Evolutionary conservation across 1,284 basidiomycete species (phyloP).

Genomic region (Neolentinus lepideus): DNA sequence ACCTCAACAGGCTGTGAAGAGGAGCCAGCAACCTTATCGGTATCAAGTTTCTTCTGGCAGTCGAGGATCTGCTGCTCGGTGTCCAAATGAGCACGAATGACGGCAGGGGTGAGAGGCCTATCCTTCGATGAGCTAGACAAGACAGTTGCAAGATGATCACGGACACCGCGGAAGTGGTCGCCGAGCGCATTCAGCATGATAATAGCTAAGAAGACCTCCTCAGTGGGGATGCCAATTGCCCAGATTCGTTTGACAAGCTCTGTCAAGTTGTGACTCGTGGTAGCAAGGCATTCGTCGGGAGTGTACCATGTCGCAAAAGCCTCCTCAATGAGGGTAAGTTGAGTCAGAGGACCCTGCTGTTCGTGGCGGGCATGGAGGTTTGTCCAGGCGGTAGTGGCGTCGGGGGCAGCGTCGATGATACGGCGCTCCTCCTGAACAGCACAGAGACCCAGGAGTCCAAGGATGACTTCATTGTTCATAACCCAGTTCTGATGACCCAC

Average conservation of each 20-base stretch:
- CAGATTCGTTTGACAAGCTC: constrained; percentile 8
- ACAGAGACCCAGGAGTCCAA: background rate
- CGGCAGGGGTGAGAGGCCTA: background rate
- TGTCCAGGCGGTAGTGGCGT: constrained; percentile 1
- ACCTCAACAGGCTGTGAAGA: background rate
- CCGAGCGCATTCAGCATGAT: constrained; percentile 8
- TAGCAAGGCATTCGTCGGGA: background rate
- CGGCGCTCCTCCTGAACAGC: background rate
- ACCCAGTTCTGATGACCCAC: background rate
- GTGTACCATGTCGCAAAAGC: constrained; percentile 5
- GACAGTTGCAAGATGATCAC: constrained; percentile 5
- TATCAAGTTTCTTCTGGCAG: background rate
- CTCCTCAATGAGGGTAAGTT: constrained; percentile 8
- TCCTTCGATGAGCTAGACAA: background rate
- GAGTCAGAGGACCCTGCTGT: constrained; percentile 9
- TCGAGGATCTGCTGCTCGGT: constrained; percentile 3
- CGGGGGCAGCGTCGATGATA: background rate
- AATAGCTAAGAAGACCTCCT: constrained; percentile 6
- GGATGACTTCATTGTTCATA: background rate
- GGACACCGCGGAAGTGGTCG: constrained; percentile 5
- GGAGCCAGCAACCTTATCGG: too few species aligned
- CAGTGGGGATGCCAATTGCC: constrained; percentile 7
- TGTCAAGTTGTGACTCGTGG: constrained; percentile 1
- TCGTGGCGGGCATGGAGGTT: constrained; percentile 6
- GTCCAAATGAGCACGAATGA: constrained; percentile 8